Conservation (phyloP, 2,329 filamentous ascomycete genomes). For the Trichoderma atroviride region DNA sequence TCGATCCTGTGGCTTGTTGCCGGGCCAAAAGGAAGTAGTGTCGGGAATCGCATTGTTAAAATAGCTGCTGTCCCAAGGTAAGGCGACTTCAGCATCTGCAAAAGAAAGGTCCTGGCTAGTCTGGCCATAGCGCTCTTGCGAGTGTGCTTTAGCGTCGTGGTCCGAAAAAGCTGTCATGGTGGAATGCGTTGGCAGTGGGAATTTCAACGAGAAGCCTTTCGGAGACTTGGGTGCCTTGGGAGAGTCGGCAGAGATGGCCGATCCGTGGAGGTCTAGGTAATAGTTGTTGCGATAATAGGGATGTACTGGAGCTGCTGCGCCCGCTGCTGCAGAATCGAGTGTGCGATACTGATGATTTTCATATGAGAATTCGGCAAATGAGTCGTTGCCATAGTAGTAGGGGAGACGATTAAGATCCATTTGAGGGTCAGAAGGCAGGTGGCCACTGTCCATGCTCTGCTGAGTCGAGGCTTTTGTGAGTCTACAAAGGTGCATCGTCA, state of each 20-base stretch:
- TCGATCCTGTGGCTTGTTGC: background rate
- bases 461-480: background rate
- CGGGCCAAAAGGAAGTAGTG: background rate
- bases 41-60: slow-evolving; percentile 27
- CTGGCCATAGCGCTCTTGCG: background rate
- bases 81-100: slow-evolving; percentile 23
- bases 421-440: slow-evolving; percentile 32
- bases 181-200: background rate
- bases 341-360: slow-evolving; percentile 33
- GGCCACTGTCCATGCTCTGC: slow-evolving; percentile 32
- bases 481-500: background rate
- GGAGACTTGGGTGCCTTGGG: slow-evolving; percentile 5
- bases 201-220: background rate
- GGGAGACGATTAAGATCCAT: slow-evolving; percentile 30
- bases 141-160: background rate
- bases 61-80: slow-evolving; percentile 29
- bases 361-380: slow-evolving; percentile 33
- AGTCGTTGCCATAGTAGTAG: slow-evolving; percentile 35
- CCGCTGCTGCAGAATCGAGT: slow-evolving; percentile 29
- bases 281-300: slow-evolving; percentile 39
- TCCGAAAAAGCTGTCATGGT: background rate
- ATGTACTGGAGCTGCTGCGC: slow-evolving; percentile 30
- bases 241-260: slow-evolving; percentile 26
- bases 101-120: background rate
- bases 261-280: slow-evolving; percentile 35